A percentile compares a stretch with the other conserved stretches of the same genome.
These are phyloP conservation scores for Epithemia pelagica DNA, from an alignment of 108 stramenopile species.

Conservation along the genomic window DNA sequence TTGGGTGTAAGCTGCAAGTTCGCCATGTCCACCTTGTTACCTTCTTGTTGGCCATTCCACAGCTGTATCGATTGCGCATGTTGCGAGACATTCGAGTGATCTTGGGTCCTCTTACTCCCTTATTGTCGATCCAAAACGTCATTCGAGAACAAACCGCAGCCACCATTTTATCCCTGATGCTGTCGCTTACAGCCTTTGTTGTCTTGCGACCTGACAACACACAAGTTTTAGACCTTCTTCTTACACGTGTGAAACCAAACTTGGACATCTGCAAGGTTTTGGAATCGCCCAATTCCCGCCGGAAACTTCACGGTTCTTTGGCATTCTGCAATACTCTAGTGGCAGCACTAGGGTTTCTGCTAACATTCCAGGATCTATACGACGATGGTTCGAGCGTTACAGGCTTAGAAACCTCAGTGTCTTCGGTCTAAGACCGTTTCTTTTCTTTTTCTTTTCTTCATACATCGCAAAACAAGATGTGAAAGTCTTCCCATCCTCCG, in stretches of 20 bases:
- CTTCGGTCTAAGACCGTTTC: too few relatives aligned
- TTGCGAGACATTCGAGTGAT: neutral
- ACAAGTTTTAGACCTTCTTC: neutral
- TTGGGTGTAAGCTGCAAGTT: neutral
- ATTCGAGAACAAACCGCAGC: neutral
- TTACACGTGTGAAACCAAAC: neutral
- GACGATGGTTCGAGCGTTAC: too few relatives aligned
- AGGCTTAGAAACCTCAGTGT: too few relatives aligned
- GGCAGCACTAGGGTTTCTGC: neutral
- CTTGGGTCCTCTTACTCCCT: neutral
- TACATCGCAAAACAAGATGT: too few relatives aligned
- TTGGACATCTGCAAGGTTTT: neutral
- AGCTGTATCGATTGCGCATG: neutral
- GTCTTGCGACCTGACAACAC: slow-evolving; percentile 1
- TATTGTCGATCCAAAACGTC: neutral
- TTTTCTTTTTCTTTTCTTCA: too few relatives aligned
- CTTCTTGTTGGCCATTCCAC: neutral
- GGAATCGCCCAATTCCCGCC: neutral
- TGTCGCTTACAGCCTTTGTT: slow-evolving; percentile 1
- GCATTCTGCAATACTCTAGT: neutral
- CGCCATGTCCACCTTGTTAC: neutral
- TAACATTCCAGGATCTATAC: too few relatives aligned
- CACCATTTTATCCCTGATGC: neutral
- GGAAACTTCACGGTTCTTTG: neutral
- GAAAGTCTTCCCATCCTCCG: too few relatives aligned